Conservation (phyloP, 2,329 filamentous ascomycete species). For the Xylaria arbuscula region DNA sequence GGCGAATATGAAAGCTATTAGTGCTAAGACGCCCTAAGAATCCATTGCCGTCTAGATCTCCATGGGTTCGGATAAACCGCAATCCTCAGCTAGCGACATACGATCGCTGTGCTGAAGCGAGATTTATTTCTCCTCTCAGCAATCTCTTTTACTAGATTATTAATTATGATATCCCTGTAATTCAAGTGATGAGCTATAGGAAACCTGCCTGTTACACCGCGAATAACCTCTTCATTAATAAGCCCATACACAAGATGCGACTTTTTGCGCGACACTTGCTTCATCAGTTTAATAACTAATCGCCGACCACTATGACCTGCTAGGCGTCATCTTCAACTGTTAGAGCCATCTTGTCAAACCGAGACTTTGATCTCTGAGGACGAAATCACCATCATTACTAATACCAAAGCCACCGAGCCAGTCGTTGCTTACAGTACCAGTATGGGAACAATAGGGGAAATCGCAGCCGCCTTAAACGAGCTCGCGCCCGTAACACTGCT, state of each 20-base stretch:
- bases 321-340: slow-evolving; percentile 22
- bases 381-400: background rate
- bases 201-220: background rate
- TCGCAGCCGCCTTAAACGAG: slow-evolving; percentile 27
- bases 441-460: slow-evolving; percentile 29
- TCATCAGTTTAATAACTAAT: background rate
- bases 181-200: background rate
- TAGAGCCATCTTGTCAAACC: slow-evolving; percentile 35
- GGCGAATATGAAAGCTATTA: background rate
- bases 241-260: background rate
- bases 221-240: background rate
- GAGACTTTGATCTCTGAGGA: background rate
- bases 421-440: slow-evolving; percentile 9
- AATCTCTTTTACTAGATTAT: background rate
- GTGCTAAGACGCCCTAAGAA: slow-evolving; percentile 3
- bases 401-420: slow-evolving; percentile 18
- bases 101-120: slow-evolving; percentile 3
- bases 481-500: slow-evolving; percentile 25
- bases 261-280: background rate
- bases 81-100: slow-evolving; percentile 2
- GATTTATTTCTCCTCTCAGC: background rate
- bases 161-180: background rate
- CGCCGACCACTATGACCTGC: background rate
- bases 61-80: slow-evolving; percentile 14
- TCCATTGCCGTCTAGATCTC: background rate